phyloP scores from a whole-genome alignment of 2,329 filamentous ascomycete species.

The Penicillium sp. region DNA sequence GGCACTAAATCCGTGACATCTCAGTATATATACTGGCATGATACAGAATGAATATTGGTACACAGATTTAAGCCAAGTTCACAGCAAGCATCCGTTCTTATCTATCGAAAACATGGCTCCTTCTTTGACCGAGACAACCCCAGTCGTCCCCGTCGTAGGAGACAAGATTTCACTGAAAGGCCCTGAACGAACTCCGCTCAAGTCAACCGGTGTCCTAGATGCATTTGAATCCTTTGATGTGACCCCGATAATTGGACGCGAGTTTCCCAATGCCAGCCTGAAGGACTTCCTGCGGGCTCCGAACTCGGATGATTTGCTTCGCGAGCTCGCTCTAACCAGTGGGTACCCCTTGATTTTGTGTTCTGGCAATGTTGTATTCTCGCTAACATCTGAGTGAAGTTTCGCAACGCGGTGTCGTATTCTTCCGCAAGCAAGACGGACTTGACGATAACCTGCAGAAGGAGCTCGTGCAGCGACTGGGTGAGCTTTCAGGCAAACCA shows the following conservation, averaged over 20 bases:
- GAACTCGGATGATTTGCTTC: conserved; percentile 35
- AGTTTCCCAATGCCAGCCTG: conserved; percentile 46
- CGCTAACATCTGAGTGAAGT: conserved; percentile 31
- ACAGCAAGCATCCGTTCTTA: neutral
- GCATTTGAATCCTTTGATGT: conserved; percentile 48
- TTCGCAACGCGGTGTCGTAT: conserved; percentile 54
- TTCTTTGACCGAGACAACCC: conserved; percentile 19
- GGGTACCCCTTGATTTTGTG: neutral
- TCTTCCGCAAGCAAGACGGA: conserved; percentile 53
- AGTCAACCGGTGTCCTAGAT: conserved; percentile 43
- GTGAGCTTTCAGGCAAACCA: conserved; percentile 49
- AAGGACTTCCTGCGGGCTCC: conserved; percentile 48
- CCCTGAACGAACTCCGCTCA: conserved; percentile 31
- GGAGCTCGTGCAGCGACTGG: conserved; percentile 50
- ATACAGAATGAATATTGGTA: neutral
- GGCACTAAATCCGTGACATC: neutral
- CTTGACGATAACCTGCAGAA: conserved; percentile 54
- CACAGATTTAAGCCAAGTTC: too few species aligned
- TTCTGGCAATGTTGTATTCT: neutral
- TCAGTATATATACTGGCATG: neutral
- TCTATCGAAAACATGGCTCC: conserved; percentile 17
- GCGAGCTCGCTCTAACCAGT: conserved; percentile 38
- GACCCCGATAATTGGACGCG: conserved; percentile 52
- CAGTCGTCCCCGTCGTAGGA: conserved; percentile 17
- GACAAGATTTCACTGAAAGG: conserved; percentile 13